These are phyloP conservation scores for Neonothopanus nambi DNA, from an alignment of 1,284 basidiomycete species.

Conservation along the genomic window DNA sequence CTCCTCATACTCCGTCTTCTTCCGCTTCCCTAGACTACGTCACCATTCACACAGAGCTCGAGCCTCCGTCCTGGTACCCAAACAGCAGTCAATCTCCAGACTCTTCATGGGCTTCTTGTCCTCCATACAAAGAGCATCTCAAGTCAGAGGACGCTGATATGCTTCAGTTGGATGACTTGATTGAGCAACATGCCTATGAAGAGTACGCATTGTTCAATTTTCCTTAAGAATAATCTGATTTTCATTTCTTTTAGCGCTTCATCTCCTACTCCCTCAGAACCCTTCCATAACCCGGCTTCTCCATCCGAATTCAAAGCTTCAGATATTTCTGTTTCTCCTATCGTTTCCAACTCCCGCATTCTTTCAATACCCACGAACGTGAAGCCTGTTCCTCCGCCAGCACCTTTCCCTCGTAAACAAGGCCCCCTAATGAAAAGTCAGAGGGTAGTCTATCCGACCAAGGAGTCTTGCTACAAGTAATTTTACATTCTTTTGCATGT, in stretches of 20 bases:
- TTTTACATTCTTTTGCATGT: not conserved
- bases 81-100: conserved; percentile 36
- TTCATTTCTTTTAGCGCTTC: conserved; percentile 18
- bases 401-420: conserved; percentile 53
- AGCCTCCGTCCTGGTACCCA: conserved; percentile 61
- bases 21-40: conserved; percentile 53
- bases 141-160: conserved; percentile 42
- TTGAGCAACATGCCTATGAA: conserved; percentile 69
- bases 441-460: conserved; percentile 64
- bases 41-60: conserved; percentile 47
- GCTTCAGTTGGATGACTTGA: conserved; percentile 67
- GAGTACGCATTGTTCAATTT: conserved; percentile 53
- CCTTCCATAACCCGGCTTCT: conserved; percentile 29
- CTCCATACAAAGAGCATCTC: conserved; percentile 23
- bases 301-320: conserved; percentile 13
- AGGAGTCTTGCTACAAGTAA: conserved; percentile 74
- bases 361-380: conserved; percentile 27
- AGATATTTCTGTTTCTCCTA: not conserved
- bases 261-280: conserved; percentile 24
- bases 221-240: conserved; percentile 5
- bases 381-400: conserved; percentile 59
- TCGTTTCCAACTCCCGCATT: not conserved
- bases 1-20: conserved; percentile 56
- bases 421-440: conserved; percentile 50
- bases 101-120: conserved; percentile 30